Conservation (phyloP, 2,329 filamentous ascomycete species). For the Talaromyces sp. region DNA sequence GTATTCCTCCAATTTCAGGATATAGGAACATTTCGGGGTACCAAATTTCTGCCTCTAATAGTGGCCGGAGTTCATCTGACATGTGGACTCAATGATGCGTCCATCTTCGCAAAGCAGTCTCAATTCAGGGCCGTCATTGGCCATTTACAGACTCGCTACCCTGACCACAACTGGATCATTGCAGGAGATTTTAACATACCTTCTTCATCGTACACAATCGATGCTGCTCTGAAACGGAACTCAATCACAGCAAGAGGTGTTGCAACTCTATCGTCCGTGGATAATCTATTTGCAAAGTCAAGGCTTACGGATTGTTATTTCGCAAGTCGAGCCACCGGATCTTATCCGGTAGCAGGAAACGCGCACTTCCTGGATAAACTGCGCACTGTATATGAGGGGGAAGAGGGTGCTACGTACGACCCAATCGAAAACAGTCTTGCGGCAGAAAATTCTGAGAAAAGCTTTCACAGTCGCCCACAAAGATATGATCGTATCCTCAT, state of each 20-base stretch:
- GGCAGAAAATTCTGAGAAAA: conserved; percentile 44
- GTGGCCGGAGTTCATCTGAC: conserved; percentile 59
- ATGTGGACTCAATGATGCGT: conserved; percentile 55
- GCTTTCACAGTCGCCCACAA: conserved; percentile 54
- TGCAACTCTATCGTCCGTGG: conserved; percentile 42
- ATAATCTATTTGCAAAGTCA: conserved; percentile 27
- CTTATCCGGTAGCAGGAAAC: not conserved
- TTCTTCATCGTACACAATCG: conserved; percentile 54
- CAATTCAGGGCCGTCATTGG: conserved; percentile 51
- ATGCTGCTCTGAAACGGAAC: conserved; percentile 49
- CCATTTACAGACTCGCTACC: conserved; percentile 43
- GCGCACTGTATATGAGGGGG: conserved; percentile 49
- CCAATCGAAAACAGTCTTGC: conserved; percentile 55
- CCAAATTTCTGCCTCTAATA: conserved; percentile 39
- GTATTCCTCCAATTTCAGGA: conserved; percentile 44
- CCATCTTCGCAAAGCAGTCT: conserved; percentile 52
- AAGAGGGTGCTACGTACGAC: conserved; percentile 62
- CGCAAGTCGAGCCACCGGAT: not conserved
- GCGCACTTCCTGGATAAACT: conserved; percentile 13
- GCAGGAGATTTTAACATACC: conserved; percentile 62
- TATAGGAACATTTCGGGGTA: conserved; percentile 29
- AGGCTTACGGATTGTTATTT: not conserved
- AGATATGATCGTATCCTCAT: conserved; percentile 61
- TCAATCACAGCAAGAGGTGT: conserved; percentile 50
- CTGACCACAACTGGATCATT: conserved; percentile 50